Conservation (phyloP, 805 yeast species). For the Candida loeiensis region DNA sequence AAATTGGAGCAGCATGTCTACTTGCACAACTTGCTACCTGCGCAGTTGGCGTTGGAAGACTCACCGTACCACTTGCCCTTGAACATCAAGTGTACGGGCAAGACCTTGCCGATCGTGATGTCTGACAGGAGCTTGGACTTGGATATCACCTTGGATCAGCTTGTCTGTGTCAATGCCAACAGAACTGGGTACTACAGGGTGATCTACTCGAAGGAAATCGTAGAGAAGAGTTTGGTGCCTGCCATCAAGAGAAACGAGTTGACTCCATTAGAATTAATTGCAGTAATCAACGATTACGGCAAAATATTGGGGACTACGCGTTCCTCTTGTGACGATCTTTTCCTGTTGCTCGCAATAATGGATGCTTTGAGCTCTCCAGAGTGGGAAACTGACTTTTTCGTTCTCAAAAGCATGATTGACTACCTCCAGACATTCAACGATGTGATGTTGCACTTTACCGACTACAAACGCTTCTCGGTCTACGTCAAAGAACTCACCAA, state of each 20-base stretch:
- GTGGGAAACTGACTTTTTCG: slow-evolving; percentile 21
- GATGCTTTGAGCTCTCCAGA: slow-evolving; percentile 1
- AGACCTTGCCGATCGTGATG: slow-evolving; percentile 17
- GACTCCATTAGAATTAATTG: slow-evolving; percentile 29
- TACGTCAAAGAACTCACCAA: slow-evolving; percentile 20
- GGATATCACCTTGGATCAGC: slow-evolving; percentile 22
- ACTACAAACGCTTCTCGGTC: slow-evolving; percentile 18
- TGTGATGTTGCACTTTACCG: slow-evolving; percentile 29
- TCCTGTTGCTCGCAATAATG: slow-evolving; percentile 24
- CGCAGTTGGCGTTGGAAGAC: slow-evolving; percentile 44
- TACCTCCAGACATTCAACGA: slow-evolving; percentile 32
- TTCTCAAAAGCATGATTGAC: slow-evolving; percentile 34
- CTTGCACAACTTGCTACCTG: slow-evolving; percentile 21
- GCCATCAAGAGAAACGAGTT: slow-evolving; percentile 15
- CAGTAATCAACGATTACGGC: slow-evolving; percentile 39
- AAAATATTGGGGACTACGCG: slow-evolving; percentile 29
- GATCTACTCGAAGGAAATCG: slow-evolving; percentile 9
- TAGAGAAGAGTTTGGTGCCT: slow-evolving; percentile 10
- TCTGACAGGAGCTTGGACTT: slow-evolving; percentile 35
- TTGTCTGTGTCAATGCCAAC: slow-evolving; percentile 43
- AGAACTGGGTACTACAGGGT: slow-evolving; percentile 14
- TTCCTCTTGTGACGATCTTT: slow-evolving; percentile 21
- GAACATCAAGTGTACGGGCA: slow-evolving; percentile 17
- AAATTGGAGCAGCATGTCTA: slow-evolving; percentile 37
- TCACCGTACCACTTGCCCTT: slow-evolving; percentile 63